Conservation (phyloP, 495 filamentous ascomycete genomes). For the Lentithecium fluviatile region DNA sequence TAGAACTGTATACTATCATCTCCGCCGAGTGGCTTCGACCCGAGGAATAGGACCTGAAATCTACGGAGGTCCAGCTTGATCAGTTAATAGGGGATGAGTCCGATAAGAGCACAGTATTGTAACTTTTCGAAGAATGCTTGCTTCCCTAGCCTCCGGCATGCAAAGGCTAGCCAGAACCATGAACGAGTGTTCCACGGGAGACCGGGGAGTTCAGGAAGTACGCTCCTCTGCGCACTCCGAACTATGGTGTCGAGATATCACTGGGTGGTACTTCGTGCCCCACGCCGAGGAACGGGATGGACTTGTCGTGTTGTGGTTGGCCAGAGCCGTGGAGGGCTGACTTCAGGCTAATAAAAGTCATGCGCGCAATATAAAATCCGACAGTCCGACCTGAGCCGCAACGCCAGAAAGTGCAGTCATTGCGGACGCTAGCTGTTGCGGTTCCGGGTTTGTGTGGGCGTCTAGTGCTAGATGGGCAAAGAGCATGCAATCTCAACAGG, state of each 20-base stretch:
- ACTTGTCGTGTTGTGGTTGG: conserved; percentile 8
- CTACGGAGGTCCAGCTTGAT: too few relatives aligned
- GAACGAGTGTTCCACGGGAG: too few relatives aligned
- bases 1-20: conserved; percentile 17
- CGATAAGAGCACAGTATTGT: too few relatives aligned
- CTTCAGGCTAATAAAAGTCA: conserved; percentile 27
- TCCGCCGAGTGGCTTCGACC: conserved; percentile 15
- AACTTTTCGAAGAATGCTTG: too few relatives aligned
- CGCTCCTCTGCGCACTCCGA: background rate
- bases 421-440: conserved; percentile 2
- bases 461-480: conserved; percentile 10
- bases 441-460: conserved; percentile 24
- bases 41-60: background rate
- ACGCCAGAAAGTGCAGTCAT: background rate
- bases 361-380: conserved; percentile 19
- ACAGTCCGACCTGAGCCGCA: conserved; percentile 9
- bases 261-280: background rate
- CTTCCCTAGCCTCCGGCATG: too few relatives aligned
- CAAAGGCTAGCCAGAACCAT: too few relatives aligned
- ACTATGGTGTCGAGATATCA: background rate
- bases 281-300: background rate
- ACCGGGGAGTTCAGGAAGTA: too few relatives aligned
- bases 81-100: too few relatives aligned
- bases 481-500: conserved; percentile 18
- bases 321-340: background rate